Evolutionary conservation across 2,329 filamentous ascomycete species (phyloP), one percentile per base, ranked within the genome.

Genomic region (Microdochium paspali): DNA sequence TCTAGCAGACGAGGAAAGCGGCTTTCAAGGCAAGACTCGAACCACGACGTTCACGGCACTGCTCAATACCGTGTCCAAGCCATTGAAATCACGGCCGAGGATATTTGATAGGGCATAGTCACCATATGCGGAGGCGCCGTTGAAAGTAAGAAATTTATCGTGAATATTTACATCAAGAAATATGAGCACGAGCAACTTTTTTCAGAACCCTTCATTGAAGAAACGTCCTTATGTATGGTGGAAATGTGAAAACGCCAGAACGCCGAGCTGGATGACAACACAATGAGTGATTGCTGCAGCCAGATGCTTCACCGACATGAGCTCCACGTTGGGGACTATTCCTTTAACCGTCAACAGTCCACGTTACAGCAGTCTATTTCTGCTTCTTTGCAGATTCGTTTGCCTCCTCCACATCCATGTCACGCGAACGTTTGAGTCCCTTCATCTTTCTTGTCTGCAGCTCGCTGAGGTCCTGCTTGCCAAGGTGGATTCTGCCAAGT

Each of bases 361-460:
- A 7, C 26, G 15, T 21, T 21, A 21, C 18, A 12, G 3, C 23
- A 21, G 15, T 18, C 35, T 40, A 40, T 20, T 40, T 40, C 12
- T 40, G 35, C 18, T 40, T 40, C 35, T 40, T 40, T 15, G 35
- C 3, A 7, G 35, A 70, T 15, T 59, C 71, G 3, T 70, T 73
- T 46, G 77, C 79, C 23, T 72, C 73, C 39, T 74, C 76, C 45
- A 70, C 72, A 46, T 76, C 74, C 23, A 79, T 69, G 52, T 82
- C 82, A 47, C 88, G 80, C 54, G 77, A 82, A 55, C 93, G 78
- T 80, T 97, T 98, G 56, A 98, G 68, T 56, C 90, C 93, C 82
- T 98, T 98, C 90, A 98, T 97, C 81, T 98, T 98, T 62, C 93
- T 84, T 46, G 90, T 94, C 74, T 98, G 93, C 67, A 98, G 68